phyloP scores from a whole-genome alignment of 108 stramenopile species.

The Cyclostephanos invisitatus region DNA sequence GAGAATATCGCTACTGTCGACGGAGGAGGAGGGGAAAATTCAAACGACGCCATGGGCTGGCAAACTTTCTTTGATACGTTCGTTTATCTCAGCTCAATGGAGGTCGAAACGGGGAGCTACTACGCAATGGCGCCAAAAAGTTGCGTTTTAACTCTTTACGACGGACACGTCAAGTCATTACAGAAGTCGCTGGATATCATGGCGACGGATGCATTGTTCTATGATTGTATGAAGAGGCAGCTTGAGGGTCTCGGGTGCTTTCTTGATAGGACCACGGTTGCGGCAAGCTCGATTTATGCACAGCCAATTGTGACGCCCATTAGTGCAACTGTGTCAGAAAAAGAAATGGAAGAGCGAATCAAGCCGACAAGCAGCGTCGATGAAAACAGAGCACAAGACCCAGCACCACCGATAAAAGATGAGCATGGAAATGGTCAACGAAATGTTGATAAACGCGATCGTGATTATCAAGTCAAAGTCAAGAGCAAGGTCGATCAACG shows the following conservation, averaged over 20 bases:
- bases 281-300: not conserved
- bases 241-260: conserved; percentile 67
- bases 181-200: conserved; percentile 69
- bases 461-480: conserved; percentile 22
- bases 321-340: conserved; percentile 11
- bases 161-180: conserved; percentile 79
- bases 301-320: conserved; percentile 4
- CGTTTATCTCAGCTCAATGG: conserved; percentile 79
- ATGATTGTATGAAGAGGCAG: conserved; percentile 52
- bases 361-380: conserved; percentile 15
- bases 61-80: conserved; percentile 79
- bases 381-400: conserved; percentile 18
- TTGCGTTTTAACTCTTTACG: conserved; percentile 80
- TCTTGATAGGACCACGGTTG: conserved; percentile 25
- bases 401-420: conserved; percentile 20
- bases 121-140: conserved; percentile 82
- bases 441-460: conserved; percentile 47
- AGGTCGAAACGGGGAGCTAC: conserved; percentile 72
- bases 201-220: conserved; percentile 53
- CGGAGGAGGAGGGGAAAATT: conserved; percentile 35
- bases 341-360: conserved; percentile 1
- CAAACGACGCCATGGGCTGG: conserved; percentile 66
- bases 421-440: conserved; percentile 36
- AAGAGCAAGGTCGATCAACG: conserved; percentile 57
- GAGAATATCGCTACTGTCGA: conserved; percentile 35